Conservation (phyloP, 148 eudicot species). For the Arctostaphylos glauca region DNA sequence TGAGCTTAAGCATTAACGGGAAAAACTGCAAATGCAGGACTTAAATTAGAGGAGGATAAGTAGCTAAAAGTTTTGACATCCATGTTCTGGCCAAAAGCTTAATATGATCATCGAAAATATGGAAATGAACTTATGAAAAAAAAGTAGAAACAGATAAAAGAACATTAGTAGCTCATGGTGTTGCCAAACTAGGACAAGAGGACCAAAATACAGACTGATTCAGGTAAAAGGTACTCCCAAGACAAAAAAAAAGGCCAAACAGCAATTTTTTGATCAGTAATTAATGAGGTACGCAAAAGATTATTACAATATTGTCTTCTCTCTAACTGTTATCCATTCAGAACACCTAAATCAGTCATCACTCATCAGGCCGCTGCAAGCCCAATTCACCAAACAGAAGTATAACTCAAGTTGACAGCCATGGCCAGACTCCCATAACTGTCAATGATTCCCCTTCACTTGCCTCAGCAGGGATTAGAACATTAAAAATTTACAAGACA, state of each 20-base stretch:
- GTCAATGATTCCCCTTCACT: background rate
- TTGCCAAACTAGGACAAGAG: background rate
- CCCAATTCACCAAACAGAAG: background rate
- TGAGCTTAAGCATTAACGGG: slow-evolving; percentile 85
- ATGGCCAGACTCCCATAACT: background rate
- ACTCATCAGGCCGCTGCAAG: background rate
- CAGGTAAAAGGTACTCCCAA: background rate
- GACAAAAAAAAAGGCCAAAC: background rate
- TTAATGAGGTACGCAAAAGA: background rate
- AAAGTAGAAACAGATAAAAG: background rate
- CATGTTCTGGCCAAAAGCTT: background rate
- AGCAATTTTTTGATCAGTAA: background rate
- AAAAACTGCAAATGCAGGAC: slow-evolving; percentile 64
- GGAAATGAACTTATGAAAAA: background rate
- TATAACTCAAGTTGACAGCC: background rate
- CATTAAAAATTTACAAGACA: background rate
- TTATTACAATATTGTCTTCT: background rate
- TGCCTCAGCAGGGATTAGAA: background rate
- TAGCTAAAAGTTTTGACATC: background rate
- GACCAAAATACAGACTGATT: background rate
- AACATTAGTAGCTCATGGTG: background rate
- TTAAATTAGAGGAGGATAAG: slow-evolving; percentile 18
- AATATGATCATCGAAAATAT: background rate
- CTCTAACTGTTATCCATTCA: background rate
- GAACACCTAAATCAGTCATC: background rate